A percentile compares a stretch with the other conserved stretches of the same genome.
phyloP scores from a whole-genome alignment of 345 rosid genomes.

The Salix koriyanagi region DNA sequence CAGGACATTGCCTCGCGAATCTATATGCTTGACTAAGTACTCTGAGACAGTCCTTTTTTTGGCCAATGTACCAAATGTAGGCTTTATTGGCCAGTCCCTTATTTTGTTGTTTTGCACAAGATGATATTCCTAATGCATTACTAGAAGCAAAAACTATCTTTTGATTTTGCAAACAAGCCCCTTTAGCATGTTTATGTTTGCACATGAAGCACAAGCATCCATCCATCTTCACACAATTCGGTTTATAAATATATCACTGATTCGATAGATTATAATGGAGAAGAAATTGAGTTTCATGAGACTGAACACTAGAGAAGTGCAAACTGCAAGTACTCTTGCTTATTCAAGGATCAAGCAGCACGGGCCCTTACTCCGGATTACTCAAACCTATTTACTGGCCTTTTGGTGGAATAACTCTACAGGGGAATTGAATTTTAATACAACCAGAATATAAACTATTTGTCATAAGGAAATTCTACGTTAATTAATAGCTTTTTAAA shows the following conservation, averaged over 20 bases:
- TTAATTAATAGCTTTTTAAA: background rate
- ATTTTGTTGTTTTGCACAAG: no score
- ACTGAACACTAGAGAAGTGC: background rate
- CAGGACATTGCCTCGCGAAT: constrained; percentile 90
- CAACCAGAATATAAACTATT: background rate
- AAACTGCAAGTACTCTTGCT: background rate
- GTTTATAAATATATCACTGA: no score
- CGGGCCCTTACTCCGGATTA: no score
- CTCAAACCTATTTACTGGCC: background rate
- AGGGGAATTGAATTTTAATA: background rate
- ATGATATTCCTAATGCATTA: no score
- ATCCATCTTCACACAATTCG: no score
- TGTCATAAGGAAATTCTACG: background rate
- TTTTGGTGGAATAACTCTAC: background rate
- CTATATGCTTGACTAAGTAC: constrained; percentile 68
- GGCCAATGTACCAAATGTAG: no score
- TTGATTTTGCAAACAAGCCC: no score
- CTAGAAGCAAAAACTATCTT: no score
- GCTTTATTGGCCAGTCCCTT: no score
- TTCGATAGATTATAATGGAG: background rate
- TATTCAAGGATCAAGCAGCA: no score
- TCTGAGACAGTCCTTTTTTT: background rate
- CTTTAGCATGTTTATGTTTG: no score
- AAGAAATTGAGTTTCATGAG: background rate
- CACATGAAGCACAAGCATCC: no score